Evolutionary conservation across 2,329 filamentous ascomycete species (phyloP).

Genomic region (Aspergillus jensenii): DNA sequence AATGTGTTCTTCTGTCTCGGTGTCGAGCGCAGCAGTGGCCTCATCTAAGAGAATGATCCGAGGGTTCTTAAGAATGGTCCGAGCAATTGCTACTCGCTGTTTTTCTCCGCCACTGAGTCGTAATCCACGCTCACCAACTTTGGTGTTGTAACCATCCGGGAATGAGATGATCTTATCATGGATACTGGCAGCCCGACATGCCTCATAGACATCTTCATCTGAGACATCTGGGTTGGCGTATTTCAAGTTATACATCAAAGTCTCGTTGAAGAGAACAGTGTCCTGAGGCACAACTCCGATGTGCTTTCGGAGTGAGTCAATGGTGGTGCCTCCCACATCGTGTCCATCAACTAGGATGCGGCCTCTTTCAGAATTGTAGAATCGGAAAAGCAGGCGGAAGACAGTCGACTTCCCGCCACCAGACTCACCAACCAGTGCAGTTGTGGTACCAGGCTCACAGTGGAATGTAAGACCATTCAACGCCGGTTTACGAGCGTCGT

Average conservation of each 20-base stretch:
- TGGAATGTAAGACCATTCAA: conserved; percentile 81
- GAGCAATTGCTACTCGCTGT: conserved; percentile 88
- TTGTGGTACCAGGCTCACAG: conserved; percentile 86
- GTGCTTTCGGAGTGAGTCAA: conserved; percentile 85
- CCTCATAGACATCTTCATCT: conserved; percentile 77
- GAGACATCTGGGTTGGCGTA: conserved; percentile 82
- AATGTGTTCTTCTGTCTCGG: conserved; percentile 89
- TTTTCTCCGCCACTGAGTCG: conserved; percentile 89
- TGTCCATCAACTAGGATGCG: conserved; percentile 80
- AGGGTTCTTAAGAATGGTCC: conserved; percentile 88
- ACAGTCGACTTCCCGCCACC: conserved; percentile 96
- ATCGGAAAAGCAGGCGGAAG: conserved; percentile 92
- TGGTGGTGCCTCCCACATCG: conserved; percentile 82
- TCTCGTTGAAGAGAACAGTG: conserved; percentile 91
- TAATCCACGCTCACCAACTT: conserved; percentile 86
- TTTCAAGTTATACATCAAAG: conserved; percentile 89
- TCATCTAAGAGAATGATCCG: conserved; percentile 92
- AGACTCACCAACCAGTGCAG: conserved; percentile 92
- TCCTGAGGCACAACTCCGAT: conserved; percentile 98
- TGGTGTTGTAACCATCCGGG: conserved; percentile 83
- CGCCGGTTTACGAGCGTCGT: conserved; percentile 82
- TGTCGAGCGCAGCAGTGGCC: conserved; percentile 87
- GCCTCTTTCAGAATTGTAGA: conserved; percentile 83
- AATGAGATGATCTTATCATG: conserved; percentile 90
- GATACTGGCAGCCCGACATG: conserved; percentile 83